Percentiles rank a stretch among this genome's conserved stretches.
phyloP scores from a whole-genome alignment of 2,329 filamentous ascomycete genomes.

The Colletotrichum lentis region DNA sequence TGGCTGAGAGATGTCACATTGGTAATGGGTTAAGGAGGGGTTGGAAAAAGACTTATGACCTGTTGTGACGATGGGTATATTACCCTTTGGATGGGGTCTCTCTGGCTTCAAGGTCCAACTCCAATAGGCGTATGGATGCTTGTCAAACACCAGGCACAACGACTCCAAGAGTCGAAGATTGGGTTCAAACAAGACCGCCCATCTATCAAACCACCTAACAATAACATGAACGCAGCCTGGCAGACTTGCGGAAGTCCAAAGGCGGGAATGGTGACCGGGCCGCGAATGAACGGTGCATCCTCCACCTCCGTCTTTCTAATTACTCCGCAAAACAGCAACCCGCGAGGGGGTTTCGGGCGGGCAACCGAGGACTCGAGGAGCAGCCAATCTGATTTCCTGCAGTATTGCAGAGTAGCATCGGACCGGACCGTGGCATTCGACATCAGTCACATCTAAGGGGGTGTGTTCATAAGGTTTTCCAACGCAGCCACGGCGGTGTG shows the following conservation, averaged over 20 bases:
- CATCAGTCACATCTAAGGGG: neutral
- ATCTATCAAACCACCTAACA: neutral
- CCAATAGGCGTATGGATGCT: neutral
- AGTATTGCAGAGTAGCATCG: conserved; percentile 21
- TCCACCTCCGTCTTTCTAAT: conserved; percentile 5
- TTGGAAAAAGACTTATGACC: conserved; percentile 3
- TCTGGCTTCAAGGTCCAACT: neutral
- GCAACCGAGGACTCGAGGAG: neutral
- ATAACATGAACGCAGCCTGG: neutral
- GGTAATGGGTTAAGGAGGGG: neutral
- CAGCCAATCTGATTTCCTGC: conserved; percentile 33
- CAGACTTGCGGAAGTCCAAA: neutral
- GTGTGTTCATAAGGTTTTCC: conserved; percentile 24
- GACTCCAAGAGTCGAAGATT: too few species aligned
- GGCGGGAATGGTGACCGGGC: conserved; percentile 4
- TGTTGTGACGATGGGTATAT: neutral
- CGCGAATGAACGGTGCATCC: conserved; percentile 6
- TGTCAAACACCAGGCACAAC: too few species aligned
- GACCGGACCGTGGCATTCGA: neutral
- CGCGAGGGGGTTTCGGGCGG: neutral
- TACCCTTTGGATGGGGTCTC: neutral
- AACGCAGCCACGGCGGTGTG: neutral
- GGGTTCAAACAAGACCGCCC: too few species aligned
- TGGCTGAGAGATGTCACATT: neutral
- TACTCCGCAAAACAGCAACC: neutral